phyloP scores from a whole-genome alignment of 202 grass and related monocot species.

The Eragrostis tef region DNA sequence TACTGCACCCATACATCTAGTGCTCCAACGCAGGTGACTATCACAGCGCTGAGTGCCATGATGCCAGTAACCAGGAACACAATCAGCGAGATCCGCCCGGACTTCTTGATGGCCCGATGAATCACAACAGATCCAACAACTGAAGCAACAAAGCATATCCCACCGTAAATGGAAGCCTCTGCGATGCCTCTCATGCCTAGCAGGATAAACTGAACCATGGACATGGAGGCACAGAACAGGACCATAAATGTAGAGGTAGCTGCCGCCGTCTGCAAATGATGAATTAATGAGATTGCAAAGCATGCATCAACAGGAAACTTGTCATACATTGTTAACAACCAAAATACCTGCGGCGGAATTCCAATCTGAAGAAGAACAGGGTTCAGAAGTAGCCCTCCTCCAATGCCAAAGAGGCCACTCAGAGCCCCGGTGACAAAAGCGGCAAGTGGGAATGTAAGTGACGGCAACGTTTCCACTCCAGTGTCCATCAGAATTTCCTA shows the following conservation, averaged over 20 bases:
- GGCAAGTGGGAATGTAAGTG: constrained; percentile 51
- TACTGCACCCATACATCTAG: constrained; percentile 72
- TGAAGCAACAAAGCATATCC: constrained; percentile 66
- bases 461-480: constrained; percentile 45
- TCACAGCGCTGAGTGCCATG: constrained; percentile 76
- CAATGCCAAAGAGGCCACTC: constrained; percentile 87
- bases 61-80: constrained; percentile 69
- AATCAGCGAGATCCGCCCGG: constrained; percentile 68
- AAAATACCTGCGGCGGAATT: constrained; percentile 64
- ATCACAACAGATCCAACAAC: constrained; percentile 52
- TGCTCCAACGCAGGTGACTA: constrained; percentile 61
- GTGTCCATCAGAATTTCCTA: constrained; percentile 35
- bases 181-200: constrained; percentile 65
- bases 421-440: constrained; percentile 75
- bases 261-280: constrained; percentile 55
- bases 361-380: constrained; percentile 88
- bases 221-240: constrained; percentile 87
- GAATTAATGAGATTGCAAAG: not conserved
- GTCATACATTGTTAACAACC: not conserved
- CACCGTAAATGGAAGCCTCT: constrained; percentile 58
- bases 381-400: constrained; percentile 78
- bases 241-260: constrained; percentile 81
- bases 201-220: constrained; percentile 78
- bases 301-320: not conserved
- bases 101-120: constrained; percentile 55